phyloP scores from a whole-genome alignment of 2,329 filamentous ascomycete genomes.

The Fusarium mexicanum region DNA sequence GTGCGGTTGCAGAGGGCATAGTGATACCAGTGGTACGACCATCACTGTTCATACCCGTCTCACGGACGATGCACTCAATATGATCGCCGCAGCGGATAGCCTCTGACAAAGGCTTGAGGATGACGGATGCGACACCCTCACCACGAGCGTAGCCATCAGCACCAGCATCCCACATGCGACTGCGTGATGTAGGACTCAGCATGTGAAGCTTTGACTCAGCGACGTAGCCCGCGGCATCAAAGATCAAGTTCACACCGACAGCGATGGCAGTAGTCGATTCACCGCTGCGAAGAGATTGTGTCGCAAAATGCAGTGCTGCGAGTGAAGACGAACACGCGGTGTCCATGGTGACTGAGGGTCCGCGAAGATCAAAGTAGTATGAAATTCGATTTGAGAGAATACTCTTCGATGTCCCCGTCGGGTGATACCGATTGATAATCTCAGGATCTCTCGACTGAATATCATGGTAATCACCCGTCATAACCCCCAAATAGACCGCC shows the following conservation, averaged over 20 bases:
- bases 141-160: conserved; percentile 20
- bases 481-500: conserved; percentile 23
- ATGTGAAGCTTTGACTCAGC: conserved; percentile 55
- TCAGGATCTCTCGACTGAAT: conserved; percentile 23
- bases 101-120: conserved; percentile 12
- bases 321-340: neutral
- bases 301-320: neutral
- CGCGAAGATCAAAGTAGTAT: neutral
- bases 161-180: conserved; percentile 20
- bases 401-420: neutral
- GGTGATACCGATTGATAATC: conserved; percentile 43
- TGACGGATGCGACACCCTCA: conserved; percentile 10
- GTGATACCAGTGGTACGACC: neutral
- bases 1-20: neutral
- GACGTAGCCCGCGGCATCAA: conserved; percentile 24
- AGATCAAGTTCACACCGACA: conserved; percentile 37
- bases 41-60: conserved; percentile 3
- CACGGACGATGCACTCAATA: conserved; percentile 42
- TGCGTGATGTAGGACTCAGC: conserved; percentile 25
- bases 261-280: neutral
- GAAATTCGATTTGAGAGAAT: neutral
- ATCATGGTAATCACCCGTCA: conserved; percentile 20
- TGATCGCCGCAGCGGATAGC: conserved; percentile 58
- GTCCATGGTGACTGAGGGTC: neutral
- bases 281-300: neutral